Evolutionary conservation across 2,329 filamentous ascomycete species (phyloP).

Genomic region (Claviceps paspali): DNA sequence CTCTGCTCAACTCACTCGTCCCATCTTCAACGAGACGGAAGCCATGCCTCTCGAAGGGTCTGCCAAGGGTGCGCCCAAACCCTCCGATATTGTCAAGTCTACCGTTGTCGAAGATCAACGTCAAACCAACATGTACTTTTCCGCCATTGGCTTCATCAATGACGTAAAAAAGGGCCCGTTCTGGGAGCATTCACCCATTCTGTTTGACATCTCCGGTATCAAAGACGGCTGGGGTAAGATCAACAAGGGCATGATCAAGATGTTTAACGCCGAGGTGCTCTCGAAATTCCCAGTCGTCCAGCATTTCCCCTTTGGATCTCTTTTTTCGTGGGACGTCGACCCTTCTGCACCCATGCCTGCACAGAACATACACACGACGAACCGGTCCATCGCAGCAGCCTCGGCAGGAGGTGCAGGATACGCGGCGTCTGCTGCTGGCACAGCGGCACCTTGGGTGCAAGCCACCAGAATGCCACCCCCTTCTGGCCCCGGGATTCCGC

Average conservation of each 20-base stretch:
- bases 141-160: constrained; percentile 90
- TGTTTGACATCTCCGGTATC: constrained; percentile 89
- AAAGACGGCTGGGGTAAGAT: constrained; percentile 95
- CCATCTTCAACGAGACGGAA: constrained; percentile 44
- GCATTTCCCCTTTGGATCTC: constrained; percentile 71
- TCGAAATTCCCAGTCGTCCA: constrained; percentile 98
- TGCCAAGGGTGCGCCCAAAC: constrained; percentile 52
- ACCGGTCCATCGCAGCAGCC: constrained; percentile 26
- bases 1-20: constrained; percentile 72
- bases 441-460: constrained; percentile 30
- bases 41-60: constrained; percentile 68
- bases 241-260: constrained; percentile 98
- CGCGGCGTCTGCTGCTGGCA: constrained; percentile 18
- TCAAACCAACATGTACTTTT: constrained; percentile 73
- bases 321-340: constrained; percentile 65
- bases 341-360: constrained; percentile 37
- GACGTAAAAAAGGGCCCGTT: constrained; percentile 94
- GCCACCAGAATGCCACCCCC: constrained; percentile 23
- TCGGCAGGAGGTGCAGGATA: not conserved
- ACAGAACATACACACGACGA: constrained; percentile 40
- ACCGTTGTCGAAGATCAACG: constrained; percentile 51
- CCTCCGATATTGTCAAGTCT: constrained; percentile 50
- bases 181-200: constrained; percentile 89
- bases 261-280: constrained; percentile 94
- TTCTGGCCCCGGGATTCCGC: constrained; percentile 23